Evolutionary conservation across 139 green algal species (phyloP).

Genomic region (Micractinium conductrix): DNA sequence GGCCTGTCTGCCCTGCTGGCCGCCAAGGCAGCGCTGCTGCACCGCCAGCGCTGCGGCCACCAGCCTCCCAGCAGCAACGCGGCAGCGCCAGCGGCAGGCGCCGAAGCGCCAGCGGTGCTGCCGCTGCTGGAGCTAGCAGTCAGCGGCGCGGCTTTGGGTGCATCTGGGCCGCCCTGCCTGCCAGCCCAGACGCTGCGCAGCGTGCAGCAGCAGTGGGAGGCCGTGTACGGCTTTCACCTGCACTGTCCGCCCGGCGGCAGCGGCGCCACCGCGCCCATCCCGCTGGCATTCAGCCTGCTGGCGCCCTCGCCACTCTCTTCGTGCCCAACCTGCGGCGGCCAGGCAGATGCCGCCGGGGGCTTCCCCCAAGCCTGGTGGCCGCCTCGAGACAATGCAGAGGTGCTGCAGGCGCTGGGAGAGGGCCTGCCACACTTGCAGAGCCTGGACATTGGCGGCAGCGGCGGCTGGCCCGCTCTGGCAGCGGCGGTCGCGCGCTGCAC

Average conservation of each 20-base stretch:
- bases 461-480: not conserved
- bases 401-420: not conserved
- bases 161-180: too few relatives aligned
- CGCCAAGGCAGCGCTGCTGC: slow-evolving; percentile 15
- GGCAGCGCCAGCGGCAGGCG: not conserved
- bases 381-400: not conserved
- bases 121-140: slow-evolving; percentile 10
- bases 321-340: not conserved
- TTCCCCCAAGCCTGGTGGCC: not conserved
- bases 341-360: not conserved
- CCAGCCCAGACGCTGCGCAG: not conserved
- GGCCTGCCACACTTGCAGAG: slow-evolving; percentile 3
- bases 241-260: too few relatives aligned
- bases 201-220: not conserved
- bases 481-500: not conserved
- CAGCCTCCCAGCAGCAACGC: not conserved
- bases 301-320: not conserved
- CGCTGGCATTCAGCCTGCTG: not conserved
- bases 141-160: not conserved
- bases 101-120: not conserved
- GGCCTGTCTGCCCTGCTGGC: not conserved
- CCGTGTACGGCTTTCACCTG: too few relatives aligned
- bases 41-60: not conserved
- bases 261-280: not conserved
- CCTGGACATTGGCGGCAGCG: not conserved